Evolutionary conservation across 164 flowering plant genomes (phyloP).

Genomic region (Aristolochia fimbriata): DNA sequence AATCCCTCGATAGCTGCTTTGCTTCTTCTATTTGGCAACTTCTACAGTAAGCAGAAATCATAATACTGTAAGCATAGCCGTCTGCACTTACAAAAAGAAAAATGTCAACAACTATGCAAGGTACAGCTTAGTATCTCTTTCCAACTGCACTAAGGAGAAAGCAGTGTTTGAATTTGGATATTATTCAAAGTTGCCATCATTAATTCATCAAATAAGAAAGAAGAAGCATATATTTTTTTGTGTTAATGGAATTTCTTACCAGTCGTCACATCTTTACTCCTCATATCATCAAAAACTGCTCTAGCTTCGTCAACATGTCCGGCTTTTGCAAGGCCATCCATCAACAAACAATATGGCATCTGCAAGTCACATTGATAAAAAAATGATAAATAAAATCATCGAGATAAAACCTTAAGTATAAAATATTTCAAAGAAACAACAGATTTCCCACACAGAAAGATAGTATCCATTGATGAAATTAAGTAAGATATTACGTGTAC

Average conservation of each 20-base stretch:
- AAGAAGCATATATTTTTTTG: no score
- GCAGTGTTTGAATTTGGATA: no score
- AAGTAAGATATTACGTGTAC: slow-evolving; percentile 17
- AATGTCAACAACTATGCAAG: no score
- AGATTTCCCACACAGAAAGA: no score
- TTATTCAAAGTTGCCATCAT: no score
- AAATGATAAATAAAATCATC: background rate
- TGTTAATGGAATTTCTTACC: slow-evolving; percentile 25
- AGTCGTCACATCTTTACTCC: slow-evolving; percentile 45
- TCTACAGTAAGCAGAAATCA: slow-evolving; percentile 81
- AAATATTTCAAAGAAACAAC: no score
- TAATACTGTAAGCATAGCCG: slow-evolving; percentile 76
- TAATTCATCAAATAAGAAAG: no score
- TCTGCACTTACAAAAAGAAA: slow-evolving; percentile 26
- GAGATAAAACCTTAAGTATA: background rate
- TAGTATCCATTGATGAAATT: no score
- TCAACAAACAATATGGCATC: slow-evolving; percentile 91
- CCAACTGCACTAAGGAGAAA: no score
- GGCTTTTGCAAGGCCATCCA: slow-evolving; percentile 85
- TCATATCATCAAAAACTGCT: slow-evolving; percentile 56
- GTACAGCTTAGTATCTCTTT: no score
- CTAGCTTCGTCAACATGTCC: slow-evolving; percentile 71
- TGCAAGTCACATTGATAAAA: slow-evolving; percentile 7
- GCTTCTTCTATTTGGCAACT: slow-evolving; percentile 60
- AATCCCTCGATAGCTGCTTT: slow-evolving; percentile 55